These are phyloP conservation scores for Populus simonii DNA, from an alignment of 345 rosid genomes.

Conservation along the genomic window DNA sequence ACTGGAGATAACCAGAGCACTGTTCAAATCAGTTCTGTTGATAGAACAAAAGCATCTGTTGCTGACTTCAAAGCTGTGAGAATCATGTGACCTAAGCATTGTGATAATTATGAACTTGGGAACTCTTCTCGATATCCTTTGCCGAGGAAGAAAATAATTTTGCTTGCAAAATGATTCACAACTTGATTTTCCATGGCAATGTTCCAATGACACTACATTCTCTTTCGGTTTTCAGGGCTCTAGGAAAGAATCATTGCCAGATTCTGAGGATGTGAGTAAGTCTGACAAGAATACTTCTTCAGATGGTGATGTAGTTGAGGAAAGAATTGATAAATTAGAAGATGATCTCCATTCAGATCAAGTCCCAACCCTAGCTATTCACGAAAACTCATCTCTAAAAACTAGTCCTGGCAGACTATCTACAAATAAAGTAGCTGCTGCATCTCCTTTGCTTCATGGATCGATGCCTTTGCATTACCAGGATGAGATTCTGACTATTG, in stretches of 20 bases:
- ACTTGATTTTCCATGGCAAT: background rate
- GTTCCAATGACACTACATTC: background rate
- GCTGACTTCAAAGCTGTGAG: conserved; percentile 43
- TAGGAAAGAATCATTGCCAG: conserved; percentile 41
- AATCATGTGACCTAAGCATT: conserved; percentile 1
- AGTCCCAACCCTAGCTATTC: conserved; percentile 75
- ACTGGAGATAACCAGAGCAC: conserved; percentile 50
- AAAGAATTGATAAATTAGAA: conserved; percentile 47
- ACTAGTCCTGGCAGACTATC: conserved; percentile 39
- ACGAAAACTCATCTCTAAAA: conserved; percentile 46
- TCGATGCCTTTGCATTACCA: conserved; percentile 26
- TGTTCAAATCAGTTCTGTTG: conserved; percentile 43
- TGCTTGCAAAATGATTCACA: conserved; percentile 5
- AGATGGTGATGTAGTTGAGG: conserved; percentile 42
- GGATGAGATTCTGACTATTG: conserved; percentile 40
- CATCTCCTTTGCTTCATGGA: conserved; percentile 37
- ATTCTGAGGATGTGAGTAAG: conserved; percentile 36
- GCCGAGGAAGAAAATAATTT: background rate
- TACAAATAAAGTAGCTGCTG: conserved; percentile 34
- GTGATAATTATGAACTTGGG: background rate
- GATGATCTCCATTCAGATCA: conserved; percentile 65
- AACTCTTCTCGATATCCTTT: background rate
- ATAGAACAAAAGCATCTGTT: conserved; percentile 42
- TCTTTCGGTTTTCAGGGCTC: conserved; percentile 44
- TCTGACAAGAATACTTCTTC: conserved; percentile 47